Conservation (phyloP, 345 rosid species). For the Brassica rapa region DNA sequence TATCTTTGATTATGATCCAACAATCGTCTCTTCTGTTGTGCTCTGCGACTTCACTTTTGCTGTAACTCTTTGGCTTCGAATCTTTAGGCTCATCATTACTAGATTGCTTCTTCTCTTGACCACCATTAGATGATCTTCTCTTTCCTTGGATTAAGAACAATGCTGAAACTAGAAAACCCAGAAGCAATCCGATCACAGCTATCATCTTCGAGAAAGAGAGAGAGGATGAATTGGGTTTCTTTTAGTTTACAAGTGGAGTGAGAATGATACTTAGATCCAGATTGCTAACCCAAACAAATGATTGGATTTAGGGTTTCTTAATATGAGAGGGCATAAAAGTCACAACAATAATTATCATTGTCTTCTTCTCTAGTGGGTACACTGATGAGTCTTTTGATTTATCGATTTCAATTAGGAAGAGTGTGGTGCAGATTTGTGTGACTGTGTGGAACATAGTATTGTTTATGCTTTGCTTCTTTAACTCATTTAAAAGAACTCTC, state of each 20-base stretch:
- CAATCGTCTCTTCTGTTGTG: slow-evolving; percentile 86
- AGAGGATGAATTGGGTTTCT: not conserved
- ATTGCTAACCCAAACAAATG: not conserved
- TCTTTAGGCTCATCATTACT: slow-evolving; percentile 38
- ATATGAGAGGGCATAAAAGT: slow-evolving; percentile 18
- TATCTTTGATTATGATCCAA: slow-evolving; percentile 85
- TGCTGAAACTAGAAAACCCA: slow-evolving; percentile 49
- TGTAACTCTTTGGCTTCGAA: slow-evolving; percentile 45
- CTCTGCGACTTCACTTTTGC: slow-evolving; percentile 55
- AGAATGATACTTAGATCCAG: slow-evolving; percentile 18
- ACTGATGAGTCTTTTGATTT: not conserved
- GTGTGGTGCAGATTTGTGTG: not conserved
- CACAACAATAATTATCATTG: not conserved
- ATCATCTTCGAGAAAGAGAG: slow-evolving; percentile 31
- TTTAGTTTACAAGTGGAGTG: slow-evolving; percentile 2
- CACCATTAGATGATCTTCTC: slow-evolving; percentile 39
- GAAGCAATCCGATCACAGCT: slow-evolving; percentile 45
- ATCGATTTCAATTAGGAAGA: not conserved
- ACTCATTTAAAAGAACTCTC: too few relatives aligned
- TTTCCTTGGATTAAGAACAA: slow-evolving; percentile 45
- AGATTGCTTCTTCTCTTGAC: slow-evolving; percentile 29
- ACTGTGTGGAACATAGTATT: not conserved
- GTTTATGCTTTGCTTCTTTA: too few relatives aligned
- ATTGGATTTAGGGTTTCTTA: not conserved
- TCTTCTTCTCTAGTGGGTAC: not conserved